These are phyloP conservation scores for Pachysandra terminalis DNA, from an alignment of 164 flowering plant genomes.

Conservation along the genomic window DNA sequence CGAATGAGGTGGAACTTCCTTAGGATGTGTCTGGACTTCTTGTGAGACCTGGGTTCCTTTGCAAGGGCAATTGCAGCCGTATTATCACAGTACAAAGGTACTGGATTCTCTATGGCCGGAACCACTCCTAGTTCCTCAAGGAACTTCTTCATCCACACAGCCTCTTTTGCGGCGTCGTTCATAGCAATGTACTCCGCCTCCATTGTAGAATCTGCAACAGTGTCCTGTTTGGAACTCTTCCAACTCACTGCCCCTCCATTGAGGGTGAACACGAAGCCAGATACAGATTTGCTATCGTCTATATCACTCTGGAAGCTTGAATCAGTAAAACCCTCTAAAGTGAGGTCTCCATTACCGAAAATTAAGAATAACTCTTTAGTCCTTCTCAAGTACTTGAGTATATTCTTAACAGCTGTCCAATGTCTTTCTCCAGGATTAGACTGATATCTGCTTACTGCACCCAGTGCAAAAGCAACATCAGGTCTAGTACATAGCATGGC, in stretches of 20 bases:
- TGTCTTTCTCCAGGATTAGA: neutral
- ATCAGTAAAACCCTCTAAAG: neutral
- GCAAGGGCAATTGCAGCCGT: neutral
- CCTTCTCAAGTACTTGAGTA: neutral
- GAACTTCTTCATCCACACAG: neutral
- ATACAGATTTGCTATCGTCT: too few relatives aligned
- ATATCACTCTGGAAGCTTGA: neutral
- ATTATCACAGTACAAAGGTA: constrained; percentile 4
- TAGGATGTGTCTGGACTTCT: neutral
- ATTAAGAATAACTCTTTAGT: neutral
- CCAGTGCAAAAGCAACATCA: neutral
- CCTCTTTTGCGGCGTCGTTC: too few relatives aligned
- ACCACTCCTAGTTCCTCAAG: neutral
- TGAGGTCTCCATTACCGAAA: neutral
- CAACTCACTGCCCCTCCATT: too few relatives aligned
- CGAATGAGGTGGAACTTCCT: neutral
- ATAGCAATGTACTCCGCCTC: neutral
- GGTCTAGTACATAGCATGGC: neutral
- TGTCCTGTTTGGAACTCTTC: neutral
- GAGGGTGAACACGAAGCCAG: too few relatives aligned
- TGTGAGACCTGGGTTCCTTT: neutral
- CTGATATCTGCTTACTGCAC: neutral
- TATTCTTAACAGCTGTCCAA: neutral
- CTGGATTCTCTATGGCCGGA: constrained; percentile 4
- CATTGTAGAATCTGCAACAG: neutral